These are phyloP conservation scores for Fusarium sp. DNA, from an alignment of 2,329 filamentous ascomycete species.

Conservation along the genomic window DNA sequence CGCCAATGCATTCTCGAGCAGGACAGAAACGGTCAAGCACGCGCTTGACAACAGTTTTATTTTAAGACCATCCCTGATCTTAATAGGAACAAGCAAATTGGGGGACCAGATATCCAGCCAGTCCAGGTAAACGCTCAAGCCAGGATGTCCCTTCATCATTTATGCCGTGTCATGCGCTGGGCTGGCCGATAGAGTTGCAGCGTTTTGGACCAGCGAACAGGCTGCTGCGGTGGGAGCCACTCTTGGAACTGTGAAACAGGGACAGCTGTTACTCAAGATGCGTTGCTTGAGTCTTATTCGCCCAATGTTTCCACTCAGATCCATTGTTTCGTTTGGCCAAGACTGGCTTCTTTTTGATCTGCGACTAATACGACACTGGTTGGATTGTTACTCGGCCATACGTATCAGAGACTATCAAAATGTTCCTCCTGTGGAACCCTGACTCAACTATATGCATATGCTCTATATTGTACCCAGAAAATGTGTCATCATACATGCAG, in stretches of 20 bases:
- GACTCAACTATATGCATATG: slow-evolving; percentile 9
- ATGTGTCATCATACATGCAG: slow-evolving; percentile 39
- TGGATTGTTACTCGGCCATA: slow-evolving; percentile 8
- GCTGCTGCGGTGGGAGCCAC: slow-evolving; percentile 4
- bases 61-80: slow-evolving; percentile 20
- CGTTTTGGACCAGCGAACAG: slow-evolving; percentile 18
- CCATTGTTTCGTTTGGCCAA: slow-evolving; percentile 25
- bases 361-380: slow-evolving; percentile 16
- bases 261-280: slow-evolving; percentile 26
- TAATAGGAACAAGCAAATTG: not conserved
- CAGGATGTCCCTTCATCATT: slow-evolving; percentile 18
- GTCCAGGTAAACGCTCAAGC: slow-evolving; percentile 36
- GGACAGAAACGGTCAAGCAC: slow-evolving; percentile 12
- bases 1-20: slow-evolving; percentile 19
- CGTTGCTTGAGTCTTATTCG: slow-evolving; percentile 31
- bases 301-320: slow-evolving; percentile 33
- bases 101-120: slow-evolving; percentile 27
- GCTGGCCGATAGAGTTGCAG: slow-evolving; percentile 16
- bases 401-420: slow-evolving; percentile 17
- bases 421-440: slow-evolving; percentile 33
- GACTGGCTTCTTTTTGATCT: slow-evolving; percentile 8
- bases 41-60: slow-evolving; percentile 8
- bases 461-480: slow-evolving; percentile 25
- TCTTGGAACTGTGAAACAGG: slow-evolving; percentile 34
- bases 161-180: slow-evolving; percentile 38